These are phyloP conservation scores for Aspergillaceae sp. DNA, from an alignment of 2,329 filamentous ascomycete genomes.

Conservation along the genomic window DNA sequence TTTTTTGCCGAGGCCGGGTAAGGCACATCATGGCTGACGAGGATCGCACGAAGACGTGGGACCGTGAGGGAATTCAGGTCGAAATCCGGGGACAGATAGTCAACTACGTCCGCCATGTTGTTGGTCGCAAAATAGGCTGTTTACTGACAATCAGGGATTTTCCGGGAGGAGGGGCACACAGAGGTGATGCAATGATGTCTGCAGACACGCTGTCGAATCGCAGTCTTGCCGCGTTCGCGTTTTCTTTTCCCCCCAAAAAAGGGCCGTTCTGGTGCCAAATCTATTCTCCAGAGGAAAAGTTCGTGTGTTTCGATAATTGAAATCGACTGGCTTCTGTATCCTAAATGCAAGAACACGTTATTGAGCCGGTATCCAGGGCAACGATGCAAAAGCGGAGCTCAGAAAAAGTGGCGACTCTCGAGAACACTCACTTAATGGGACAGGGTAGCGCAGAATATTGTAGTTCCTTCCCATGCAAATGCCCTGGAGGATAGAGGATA, in stretches of 20 bases:
- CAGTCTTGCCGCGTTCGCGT: neutral
- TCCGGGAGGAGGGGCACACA: neutral
- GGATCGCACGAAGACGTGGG: slow-evolving; percentile 78
- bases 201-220: neutral
- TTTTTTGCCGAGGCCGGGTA: slow-evolving; percentile 92
- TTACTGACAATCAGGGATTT: neutral
- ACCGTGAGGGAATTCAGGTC: slow-evolving; percentile 77
- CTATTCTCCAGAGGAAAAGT: neutral
- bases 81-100: slow-evolving; percentile 81
- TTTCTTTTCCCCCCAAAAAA: neutral
- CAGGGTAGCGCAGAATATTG: too few species aligned
- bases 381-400: slow-evolving; percentile 12
- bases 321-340: neutral
- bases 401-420: too few species aligned
- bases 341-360: slow-evolving; percentile 4
- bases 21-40: slow-evolving; percentile 76
- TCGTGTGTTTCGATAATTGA: neutral
- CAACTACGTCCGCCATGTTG: slow-evolving; percentile 51
- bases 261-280: neutral
- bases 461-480: too few species aligned
- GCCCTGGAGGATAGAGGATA: neutral
- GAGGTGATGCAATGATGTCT: neutral
- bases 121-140: slow-evolving; percentile 2
- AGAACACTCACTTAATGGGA: too few species aligned
- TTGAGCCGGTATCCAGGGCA: slow-evolving; percentile 31